Base-by-base conservation (phyloP, 306 rosid species). In the Fragaria ananassa region DNA sequence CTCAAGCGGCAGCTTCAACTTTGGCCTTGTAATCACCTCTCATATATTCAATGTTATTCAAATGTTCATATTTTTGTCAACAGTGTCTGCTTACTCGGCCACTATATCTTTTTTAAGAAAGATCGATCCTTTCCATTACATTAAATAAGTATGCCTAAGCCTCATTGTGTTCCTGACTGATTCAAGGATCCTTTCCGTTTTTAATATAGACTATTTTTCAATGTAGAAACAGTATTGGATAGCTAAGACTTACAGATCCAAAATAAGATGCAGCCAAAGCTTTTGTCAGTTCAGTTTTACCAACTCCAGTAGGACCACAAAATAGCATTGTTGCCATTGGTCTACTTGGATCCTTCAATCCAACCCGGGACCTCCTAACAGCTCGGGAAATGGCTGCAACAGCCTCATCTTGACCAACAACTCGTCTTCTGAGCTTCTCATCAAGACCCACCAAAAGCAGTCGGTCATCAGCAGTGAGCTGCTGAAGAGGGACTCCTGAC, bases 241-340 rank as follows among this genome's bases (percentile, higher is more conserved):
- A 42, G 46, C 11, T 42, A 12, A 27, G 73, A 63, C 90, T 82
- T 85, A 89, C 97, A 37, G 96, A 92, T 86, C 97, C 97, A 81
- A 89, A 92, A 83, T 89, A 89, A 83, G 85, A 82, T 9, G 87
- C 88, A 7, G 95, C 96, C 83, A 92, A 83, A 72, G 93, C 84
- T 82, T 88, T 89, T 74, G 93, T 89, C 7, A 92, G 86, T 89
- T 90, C 93, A 46, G 97, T 89, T 87, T 92, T 92, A 78, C 97
- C 97, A 79, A 92, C 97, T 50, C 97, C 97, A 49, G 97, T 89
- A 42, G 96, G 93, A 41, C 97, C 97, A 82, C 96, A 89, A 74
- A 92, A 88, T 79, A 92, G 88, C 85, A 92, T 79, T 11, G 91
- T 84, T 51, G 93, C 96, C 60, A 88, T 89, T 6, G 97, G 96